Percentiles rank a stretch among this genome's conserved stretches.
These are phyloP conservation scores for Comarum palustre DNA, from an alignment of 306 rosid species.

Conservation along the genomic window DNA sequence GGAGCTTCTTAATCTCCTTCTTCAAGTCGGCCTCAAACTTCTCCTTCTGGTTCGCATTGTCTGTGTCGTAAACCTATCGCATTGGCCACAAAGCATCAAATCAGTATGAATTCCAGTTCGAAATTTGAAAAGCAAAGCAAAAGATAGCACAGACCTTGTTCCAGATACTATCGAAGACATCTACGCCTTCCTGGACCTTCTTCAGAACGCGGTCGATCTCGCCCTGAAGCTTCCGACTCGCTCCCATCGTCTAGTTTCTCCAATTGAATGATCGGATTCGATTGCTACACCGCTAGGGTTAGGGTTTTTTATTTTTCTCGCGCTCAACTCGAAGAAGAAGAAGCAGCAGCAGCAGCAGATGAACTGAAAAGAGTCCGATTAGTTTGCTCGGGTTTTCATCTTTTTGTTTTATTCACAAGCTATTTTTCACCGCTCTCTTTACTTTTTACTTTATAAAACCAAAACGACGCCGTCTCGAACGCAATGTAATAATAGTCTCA, in stretches of 20 bases:
- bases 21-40: slow-evolving; percentile 97
- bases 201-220: slow-evolving; percentile 98
- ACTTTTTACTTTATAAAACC: too few relatives aligned
- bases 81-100: neutral
- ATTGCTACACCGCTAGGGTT: neutral
- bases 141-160: slow-evolving; percentile 59
- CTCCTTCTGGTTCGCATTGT: slow-evolving; percentile 97
- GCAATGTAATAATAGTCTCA: neutral
- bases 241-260: slow-evolving; percentile 55
- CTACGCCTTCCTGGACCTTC: slow-evolving; percentile 98
- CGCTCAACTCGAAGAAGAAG: neutral
- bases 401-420: too few relatives aligned
- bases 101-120: neutral
- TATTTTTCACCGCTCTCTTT: too few relatives aligned
- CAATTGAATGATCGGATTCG: neutral
- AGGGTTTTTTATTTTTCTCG: slow-evolving; percentile 3
- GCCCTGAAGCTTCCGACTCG: slow-evolving; percentile 98
- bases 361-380: too few relatives aligned
- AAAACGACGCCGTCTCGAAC: neutral
- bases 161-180: slow-evolving; percentile 94
- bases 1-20: slow-evolving; percentile 97
- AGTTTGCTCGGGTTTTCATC: too few relatives aligned
- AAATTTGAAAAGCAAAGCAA: neutral
- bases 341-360: neutral
- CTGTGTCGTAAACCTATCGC: slow-evolving; percentile 82